Percentiles rank a stretch among this genome's conserved stretches.
These are phyloP conservation scores for Cyamopsis tetragonoloba DNA, from an alignment of 306 rosid genomes.

Conservation along the genomic window DNA sequence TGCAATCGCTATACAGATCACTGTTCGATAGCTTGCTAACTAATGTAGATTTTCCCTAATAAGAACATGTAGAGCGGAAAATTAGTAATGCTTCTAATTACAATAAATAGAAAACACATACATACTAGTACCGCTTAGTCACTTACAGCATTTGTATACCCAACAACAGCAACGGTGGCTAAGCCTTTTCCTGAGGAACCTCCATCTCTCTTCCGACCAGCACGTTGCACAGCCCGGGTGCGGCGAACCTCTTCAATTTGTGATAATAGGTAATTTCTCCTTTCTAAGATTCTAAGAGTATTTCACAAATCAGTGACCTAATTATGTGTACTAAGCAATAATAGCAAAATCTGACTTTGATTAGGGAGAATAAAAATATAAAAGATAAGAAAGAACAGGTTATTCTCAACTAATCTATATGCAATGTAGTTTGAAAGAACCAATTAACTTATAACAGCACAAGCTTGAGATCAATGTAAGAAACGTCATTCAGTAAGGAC, in stretches of 20 bases:
- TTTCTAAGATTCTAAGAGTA: conserved; percentile 56
- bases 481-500: not conserved
- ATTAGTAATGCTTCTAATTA: conserved; percentile 1
- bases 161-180: conserved; percentile 80
- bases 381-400: too few species aligned
- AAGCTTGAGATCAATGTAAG: not conserved
- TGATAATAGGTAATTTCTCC: conserved; percentile 49
- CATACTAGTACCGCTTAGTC: conserved; percentile 7
- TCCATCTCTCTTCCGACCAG: conserved; percentile 82
- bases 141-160: conserved; percentile 95
- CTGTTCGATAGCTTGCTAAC: conserved; percentile 73
- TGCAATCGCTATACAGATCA: conserved; percentile 74
- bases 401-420: not conserved
- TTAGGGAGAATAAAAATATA: too few species aligned
- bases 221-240: conserved; percentile 81
- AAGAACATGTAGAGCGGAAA: conserved; percentile 9
- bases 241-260: conserved; percentile 91
- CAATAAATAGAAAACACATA: conserved; percentile 2
- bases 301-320: conserved; percentile 33
- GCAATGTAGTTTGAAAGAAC: conserved; percentile 1
- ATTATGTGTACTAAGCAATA: not conserved
- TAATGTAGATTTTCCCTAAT: conserved; percentile 86
- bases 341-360: not conserved
- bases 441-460: not conserved
- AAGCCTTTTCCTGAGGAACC: conserved; percentile 65